Evolutionary conservation across 208 protist species (phyloP).

Genomic region (Trypanosoma caninum): DNA sequence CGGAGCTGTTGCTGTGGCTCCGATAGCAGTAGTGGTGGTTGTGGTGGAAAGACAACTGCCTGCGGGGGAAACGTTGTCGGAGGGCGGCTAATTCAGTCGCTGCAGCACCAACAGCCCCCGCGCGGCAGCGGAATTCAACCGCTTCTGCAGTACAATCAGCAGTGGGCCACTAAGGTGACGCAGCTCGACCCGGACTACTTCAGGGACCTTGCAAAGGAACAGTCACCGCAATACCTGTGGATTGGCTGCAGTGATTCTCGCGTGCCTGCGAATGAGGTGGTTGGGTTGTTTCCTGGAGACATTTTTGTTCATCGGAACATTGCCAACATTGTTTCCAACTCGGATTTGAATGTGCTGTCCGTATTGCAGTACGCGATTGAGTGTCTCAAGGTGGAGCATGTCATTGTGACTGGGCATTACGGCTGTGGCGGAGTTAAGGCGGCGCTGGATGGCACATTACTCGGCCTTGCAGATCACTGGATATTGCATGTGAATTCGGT

Average conservation of each 20-base stretch:
- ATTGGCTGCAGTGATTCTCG: conserved; percentile 92
- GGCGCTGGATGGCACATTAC: conserved; percentile 42
- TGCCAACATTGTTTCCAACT: conserved; percentile 90
- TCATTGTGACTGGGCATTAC: conserved; percentile 95
- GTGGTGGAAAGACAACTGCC: not conserved
- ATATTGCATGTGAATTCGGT: conserved; percentile 67
- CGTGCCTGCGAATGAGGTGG: conserved; percentile 85
- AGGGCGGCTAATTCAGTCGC: conserved; percentile 47
- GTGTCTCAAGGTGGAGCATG: conserved; percentile 90
- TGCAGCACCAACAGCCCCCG: conserved; percentile 57
- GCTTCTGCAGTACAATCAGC: conserved; percentile 85
- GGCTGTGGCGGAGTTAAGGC: conserved; percentile 91
- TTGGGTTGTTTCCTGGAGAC: conserved; percentile 87
- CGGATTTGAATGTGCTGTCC: conserved; percentile 88
- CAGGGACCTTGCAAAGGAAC: conserved; percentile 55
- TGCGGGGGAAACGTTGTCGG: conserved; percentile 27
- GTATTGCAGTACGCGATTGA: conserved; percentile 94
- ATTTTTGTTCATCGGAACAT: conserved; percentile 96
- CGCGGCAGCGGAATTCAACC: conserved; percentile 70
- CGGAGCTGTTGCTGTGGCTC: conserved; percentile 10
- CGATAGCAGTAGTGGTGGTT: not conserved
- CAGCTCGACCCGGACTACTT: conserved; percentile 89
- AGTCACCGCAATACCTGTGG: conserved; percentile 92
- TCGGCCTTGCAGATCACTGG: conserved; percentile 79
- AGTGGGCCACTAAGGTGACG: conserved; percentile 76